A percentile compares a stretch with the other conserved stretches of the same genome.
Evolutionary conservation across 2,329 filamentous ascomycete species (phyloP).

Genomic region (Colletotrichum lini): DNA sequence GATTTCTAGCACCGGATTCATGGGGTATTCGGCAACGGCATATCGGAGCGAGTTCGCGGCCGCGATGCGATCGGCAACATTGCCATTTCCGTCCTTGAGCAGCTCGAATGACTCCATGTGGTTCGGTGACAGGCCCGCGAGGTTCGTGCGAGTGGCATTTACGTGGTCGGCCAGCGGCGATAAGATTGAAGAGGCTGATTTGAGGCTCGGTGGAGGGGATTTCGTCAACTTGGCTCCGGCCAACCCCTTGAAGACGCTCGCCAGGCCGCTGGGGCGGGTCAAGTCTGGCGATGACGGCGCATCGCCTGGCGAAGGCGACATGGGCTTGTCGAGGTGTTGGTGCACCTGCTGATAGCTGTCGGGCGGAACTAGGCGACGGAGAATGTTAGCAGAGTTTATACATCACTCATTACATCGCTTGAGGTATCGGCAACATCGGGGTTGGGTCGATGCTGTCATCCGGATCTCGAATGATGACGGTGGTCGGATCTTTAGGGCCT

Average conservation of each 20-base stretch:
- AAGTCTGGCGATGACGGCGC: conserved; percentile 68
- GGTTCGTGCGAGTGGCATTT: conserved; percentile 57
- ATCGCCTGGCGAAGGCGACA: conserved; percentile 74
- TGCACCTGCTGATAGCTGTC: conserved; percentile 21
- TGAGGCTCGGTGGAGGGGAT: conserved; percentile 61
- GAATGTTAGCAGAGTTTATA: conserved; percentile 37
- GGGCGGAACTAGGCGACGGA: conserved; percentile 38
- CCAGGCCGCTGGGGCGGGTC: conserved; percentile 69
- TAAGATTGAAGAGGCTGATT: conserved; percentile 54
- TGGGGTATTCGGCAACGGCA: conserved; percentile 70
- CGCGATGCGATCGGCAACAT: conserved; percentile 66
- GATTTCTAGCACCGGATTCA: conserved; percentile 72
- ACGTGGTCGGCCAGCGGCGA: conserved; percentile 61
- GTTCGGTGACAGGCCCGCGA: conserved; percentile 63
- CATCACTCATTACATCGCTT: conserved; percentile 31
- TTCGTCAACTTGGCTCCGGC: conserved; percentile 69
- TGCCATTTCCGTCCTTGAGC: conserved; percentile 62
- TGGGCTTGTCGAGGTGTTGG: conserved; percentile 60
- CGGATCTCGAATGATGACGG: conserved; percentile 24
- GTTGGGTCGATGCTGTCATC: conserved; percentile 29
- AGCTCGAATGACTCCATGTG: conserved; percentile 69
- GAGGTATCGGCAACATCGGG: neutral
- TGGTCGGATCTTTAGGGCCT: conserved; percentile 13
- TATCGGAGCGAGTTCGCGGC: conserved; percentile 71
- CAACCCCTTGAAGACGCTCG: conserved; percentile 75